Conservation (phyloP, 768 basidiomycete genomes). For the Boletus reticuloceps region DNA sequence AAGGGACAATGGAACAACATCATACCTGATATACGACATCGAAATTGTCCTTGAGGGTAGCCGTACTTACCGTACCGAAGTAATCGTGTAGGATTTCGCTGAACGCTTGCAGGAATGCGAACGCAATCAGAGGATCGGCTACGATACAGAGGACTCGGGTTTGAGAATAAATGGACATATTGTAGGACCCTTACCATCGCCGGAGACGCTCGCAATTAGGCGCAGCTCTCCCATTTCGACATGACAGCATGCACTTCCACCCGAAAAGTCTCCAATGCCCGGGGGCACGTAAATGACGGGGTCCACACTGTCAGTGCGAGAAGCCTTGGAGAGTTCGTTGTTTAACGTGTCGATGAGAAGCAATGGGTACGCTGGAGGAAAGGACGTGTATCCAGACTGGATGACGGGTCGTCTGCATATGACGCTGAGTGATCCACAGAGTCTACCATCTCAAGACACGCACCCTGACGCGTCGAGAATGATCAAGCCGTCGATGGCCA, state of each 20-base stretch:
- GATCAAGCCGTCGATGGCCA: slow-evolving; percentile 82
- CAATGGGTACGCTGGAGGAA: slow-evolving; percentile 73
- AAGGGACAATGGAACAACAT: neutral
- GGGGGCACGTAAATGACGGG: slow-evolving; percentile 68
- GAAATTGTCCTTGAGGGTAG: slow-evolving; percentile 85
- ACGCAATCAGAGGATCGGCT: slow-evolving; percentile 91
- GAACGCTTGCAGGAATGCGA: slow-evolving; percentile 86
- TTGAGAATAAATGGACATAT: neutral
- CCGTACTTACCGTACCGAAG: slow-evolving; percentile 79
- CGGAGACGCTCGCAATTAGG: slow-evolving; percentile 78
- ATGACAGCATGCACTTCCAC: slow-evolving; percentile 78
- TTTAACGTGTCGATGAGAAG: slow-evolving; percentile 86
- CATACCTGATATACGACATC: slow-evolving; percentile 92
- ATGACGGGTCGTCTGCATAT: slow-evolving; percentile 68
- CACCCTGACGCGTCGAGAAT: slow-evolving; percentile 74
- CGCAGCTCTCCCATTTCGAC: slow-evolving; percentile 71
- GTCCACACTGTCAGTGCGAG: slow-evolving; percentile 57
- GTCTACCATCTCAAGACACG: slow-evolving; percentile 26
- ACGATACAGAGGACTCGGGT: neutral
- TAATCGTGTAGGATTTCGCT: slow-evolving; percentile 82
- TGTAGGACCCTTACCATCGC: slow-evolving; percentile 60
- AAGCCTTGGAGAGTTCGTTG: slow-evolving; percentile 59
- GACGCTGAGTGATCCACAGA: slow-evolving; percentile 2
- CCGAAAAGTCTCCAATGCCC: slow-evolving; percentile 40
- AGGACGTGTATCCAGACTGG: slow-evolving; percentile 85